A percentile compares a stretch with the other conserved stretches of the same genome.
phyloP scores from a whole-genome alignment of 208 protist genomes.

The Spongospora subterranea region DNA sequence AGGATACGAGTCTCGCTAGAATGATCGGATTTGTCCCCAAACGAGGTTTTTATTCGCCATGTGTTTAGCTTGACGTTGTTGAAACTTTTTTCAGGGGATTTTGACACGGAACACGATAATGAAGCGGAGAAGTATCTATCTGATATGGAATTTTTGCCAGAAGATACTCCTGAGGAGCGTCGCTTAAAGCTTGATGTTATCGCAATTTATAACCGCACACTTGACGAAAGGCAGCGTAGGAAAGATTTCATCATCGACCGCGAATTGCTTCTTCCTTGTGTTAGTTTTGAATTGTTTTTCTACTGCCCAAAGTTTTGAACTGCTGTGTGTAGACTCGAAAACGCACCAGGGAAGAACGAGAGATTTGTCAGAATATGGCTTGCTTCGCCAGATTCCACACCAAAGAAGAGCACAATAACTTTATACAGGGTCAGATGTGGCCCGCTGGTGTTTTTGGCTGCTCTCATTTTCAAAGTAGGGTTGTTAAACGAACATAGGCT shows the following conservation, averaged over 20 bases:
- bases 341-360: constrained; percentile 14
- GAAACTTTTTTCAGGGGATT: neutral
- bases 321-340: neutral
- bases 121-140: constrained; percentile 48
- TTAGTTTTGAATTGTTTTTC: neutral
- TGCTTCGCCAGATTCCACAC: constrained; percentile 40
- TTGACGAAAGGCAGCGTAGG: constrained; percentile 33
- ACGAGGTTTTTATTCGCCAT: neutral
- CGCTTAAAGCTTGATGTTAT: constrained; percentile 50
- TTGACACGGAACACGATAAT: constrained; percentile 53
- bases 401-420: neutral
- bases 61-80: neutral
- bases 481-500: constrained; percentile 12
- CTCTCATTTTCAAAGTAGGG: neutral
- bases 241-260: constrained; percentile 44
- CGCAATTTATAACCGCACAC: constrained; percentile 38
- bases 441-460: neutral
- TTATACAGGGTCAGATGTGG: constrained; percentile 17
- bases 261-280: constrained; percentile 7
- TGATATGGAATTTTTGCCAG: constrained; percentile 35
- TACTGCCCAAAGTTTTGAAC: neutral
- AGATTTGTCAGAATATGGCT: constrained; percentile 17
- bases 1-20: constrained; percentile 24
- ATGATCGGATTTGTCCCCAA: constrained; percentile 13
- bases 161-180: constrained; percentile 14